phyloP scores from a whole-genome alignment of 202 grass and related monocot genomes.

The Miscanthus sacchariflorus region DNA sequence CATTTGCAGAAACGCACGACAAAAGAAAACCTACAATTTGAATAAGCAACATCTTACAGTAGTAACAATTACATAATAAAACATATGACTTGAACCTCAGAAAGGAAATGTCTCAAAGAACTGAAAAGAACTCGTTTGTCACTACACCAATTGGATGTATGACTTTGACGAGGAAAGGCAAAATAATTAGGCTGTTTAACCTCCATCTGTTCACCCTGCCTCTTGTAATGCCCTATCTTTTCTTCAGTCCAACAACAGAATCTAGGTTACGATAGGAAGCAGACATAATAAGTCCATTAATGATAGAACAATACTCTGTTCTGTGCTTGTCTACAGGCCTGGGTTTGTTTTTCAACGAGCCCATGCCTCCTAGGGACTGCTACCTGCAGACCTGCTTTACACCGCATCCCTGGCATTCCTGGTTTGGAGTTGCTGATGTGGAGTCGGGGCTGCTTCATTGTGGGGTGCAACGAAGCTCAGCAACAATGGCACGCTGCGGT shows the following conservation, averaged over 20 bases:
- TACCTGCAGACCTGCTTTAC: not conserved
- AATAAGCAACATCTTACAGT: slow-evolving; percentile 21
- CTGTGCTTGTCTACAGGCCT: too few relatives aligned
- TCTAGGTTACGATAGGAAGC: not conserved
- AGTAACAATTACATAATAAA: slow-evolving; percentile 16
- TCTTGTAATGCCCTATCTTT: not conserved
- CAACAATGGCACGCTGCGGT: not conserved
- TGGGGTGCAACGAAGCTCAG: not conserved
- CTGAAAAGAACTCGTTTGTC: not conserved
- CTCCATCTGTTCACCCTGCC: not conserved
- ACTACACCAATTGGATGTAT: not conserved
- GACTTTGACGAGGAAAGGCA: not conserved
- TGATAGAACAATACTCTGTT: too few relatives aligned
- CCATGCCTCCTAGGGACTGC: not conserved
- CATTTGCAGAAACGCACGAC: not conserved
- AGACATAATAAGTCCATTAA: not conserved
- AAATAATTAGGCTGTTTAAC: not conserved
- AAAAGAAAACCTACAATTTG: slow-evolving; percentile 12
- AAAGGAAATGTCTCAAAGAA: not conserved
- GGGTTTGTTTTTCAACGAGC: not conserved
- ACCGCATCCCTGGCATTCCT: not conserved
- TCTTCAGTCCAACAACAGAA: too few relatives aligned
- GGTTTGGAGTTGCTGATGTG: not conserved
- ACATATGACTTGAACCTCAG: not conserved
- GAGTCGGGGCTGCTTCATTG: not conserved